These are phyloP conservation scores for Bertia moriformis DNA, from an alignment of 2,329 filamentous ascomycete genomes.

Conservation along the genomic window DNA sequence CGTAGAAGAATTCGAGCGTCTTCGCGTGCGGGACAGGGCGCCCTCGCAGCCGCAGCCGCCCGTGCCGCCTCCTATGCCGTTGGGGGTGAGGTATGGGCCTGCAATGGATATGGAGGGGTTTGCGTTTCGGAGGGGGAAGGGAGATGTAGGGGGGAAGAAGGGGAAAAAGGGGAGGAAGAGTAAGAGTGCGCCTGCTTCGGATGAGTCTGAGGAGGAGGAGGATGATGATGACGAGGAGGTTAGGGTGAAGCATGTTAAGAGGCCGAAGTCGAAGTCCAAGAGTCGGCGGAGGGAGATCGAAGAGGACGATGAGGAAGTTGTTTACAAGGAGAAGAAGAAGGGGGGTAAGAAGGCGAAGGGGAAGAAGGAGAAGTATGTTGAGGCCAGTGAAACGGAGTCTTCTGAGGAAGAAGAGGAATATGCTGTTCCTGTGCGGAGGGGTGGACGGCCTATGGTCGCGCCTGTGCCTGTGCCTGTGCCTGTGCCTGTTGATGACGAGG, in stretches of 20 bases:
- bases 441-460: background rate
- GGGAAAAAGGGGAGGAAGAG: too few relatives aligned
- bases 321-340: conserved; percentile 16
- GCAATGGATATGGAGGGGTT: background rate
- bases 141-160: too few relatives aligned
- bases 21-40: background rate
- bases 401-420: background rate
- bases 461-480: background rate
- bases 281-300: conserved; percentile 13
- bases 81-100: background rate
- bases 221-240: conserved; percentile 10
- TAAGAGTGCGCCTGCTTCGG: background rate
- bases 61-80: background rate
- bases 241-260: background rate
- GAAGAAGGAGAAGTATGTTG: background rate
- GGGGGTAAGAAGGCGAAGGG: background rate
- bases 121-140: too few relatives aligned
- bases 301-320: conserved; percentile 9
- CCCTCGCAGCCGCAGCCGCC: too few relatives aligned
- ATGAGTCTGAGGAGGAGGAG: background rate
- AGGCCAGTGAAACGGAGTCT: background rate
- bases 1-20: background rate
- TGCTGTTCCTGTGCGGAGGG: too few relatives aligned
- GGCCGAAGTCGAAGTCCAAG: conserved; percentile 2
- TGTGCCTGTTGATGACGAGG: background rate